Evolutionary conservation across 306 rosid species (phyloP), one percentile per base, ranked within the genome.

Genomic region (Hippophae gyantsensis): DNA sequence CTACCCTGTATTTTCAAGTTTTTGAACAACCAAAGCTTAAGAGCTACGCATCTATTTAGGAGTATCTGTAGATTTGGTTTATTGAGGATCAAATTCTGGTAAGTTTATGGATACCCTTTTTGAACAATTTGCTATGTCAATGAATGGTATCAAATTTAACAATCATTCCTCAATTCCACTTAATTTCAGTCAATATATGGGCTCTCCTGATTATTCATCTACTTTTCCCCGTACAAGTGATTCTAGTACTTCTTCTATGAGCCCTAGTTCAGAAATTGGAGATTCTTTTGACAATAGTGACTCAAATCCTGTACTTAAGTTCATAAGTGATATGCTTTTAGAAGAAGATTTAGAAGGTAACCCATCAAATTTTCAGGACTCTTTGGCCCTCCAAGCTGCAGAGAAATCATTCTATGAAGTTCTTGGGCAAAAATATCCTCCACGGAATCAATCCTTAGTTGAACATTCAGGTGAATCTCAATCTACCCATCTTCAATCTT

Each of bases 301-400:
- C 5, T 73, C 81, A 62, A 69, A 26, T 6, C 49, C 74, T 32
- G 53, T 51, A 41, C 66, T 74, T 23, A 74, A 74, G 70, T 68
- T 56, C 58, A 68, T 74, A 13, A 74, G 54, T 46, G 74, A 74
- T 62, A 74, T 74, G 67, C 70, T 63, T 25, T 52, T 74, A 47
- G 74, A 32, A 32, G 38, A 74, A 63, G 78, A 74, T 18, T 38
- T 74, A 62, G 74, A 74, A 62, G 43, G 53, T 13, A 64, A 57
- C 38, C 59, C 78, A 43, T 42, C 60, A 43, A 69, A 45, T 56
- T 11, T 62, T 57, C 64, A 68, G n/a, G 67, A 68, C 70, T 58
- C 66, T 48, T 68, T 85, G 51, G 63, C 67, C 51, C 78, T 74
- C 47, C 78, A 74, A 58, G 70, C 74, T 52, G 78, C 78, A 1